phyloP scores from a whole-genome alignment of 169 alveolate species.

The Plasmodium berghei region DNA sequence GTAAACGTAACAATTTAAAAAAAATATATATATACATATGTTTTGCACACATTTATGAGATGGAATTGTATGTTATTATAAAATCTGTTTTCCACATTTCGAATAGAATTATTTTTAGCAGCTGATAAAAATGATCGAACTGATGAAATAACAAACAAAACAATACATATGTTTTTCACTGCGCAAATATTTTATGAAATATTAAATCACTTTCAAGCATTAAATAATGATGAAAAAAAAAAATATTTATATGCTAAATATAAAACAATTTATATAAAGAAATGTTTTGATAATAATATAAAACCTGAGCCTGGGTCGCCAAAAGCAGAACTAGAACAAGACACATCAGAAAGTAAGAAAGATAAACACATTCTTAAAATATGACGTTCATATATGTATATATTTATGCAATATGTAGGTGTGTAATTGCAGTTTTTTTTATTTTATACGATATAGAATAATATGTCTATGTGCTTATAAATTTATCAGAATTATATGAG shows the following conservation, averaged over 20 bases:
- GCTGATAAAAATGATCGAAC: slow-evolving; percentile 65
- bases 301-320: slow-evolving; percentile 69
- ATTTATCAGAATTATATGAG: no score
- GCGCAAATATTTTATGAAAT: slow-evolving; percentile 76
- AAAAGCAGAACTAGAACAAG: not conserved
- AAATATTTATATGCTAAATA: slow-evolving; percentile 75
- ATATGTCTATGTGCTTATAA: no score
- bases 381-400: no score
- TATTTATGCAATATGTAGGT: no score
- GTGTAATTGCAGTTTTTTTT: no score
- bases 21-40: slow-evolving; percentile 6
- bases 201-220: slow-evolving; percentile 57
- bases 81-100: not conserved
- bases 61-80: not conserved
- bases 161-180: slow-evolving; percentile 72
- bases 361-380: no score
- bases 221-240: slow-evolving; percentile 51
- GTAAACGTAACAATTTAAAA: slow-evolving; percentile 35
- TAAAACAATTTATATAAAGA: slow-evolving; percentile 68
- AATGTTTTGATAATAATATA: slow-evolving; percentile 68
- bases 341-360: not conserved
- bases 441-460: no score
- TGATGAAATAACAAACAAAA: slow-evolving; percentile 53
- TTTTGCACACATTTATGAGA: not conserved
- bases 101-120: slow-evolving; percentile 38